These are phyloP conservation scores for Tanacetum coccineum DNA, from an alignment of 129 eudicot genomes.

Conservation along the genomic window DNA sequence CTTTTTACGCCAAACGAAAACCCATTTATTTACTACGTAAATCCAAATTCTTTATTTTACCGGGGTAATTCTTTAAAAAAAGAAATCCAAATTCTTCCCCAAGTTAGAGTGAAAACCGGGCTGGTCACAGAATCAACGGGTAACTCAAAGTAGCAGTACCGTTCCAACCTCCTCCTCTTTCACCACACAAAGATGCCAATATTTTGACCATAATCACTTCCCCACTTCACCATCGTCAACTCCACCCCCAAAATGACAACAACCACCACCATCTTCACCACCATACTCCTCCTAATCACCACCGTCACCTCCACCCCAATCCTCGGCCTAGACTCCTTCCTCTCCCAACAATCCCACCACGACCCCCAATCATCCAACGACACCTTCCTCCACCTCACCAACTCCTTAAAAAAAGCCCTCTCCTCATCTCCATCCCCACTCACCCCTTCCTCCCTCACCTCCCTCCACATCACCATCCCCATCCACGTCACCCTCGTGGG, in stretches of 20 bases:
- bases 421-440: conserved; percentile 39
- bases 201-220: background rate
- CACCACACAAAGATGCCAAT: background rate
- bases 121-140: too few relatives aligned
- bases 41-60: too few relatives aligned
- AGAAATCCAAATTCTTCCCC: too few relatives aligned
- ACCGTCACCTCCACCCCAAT: conserved; percentile 45
- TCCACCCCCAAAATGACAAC: conserved; percentile 32
- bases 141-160: too few relatives aligned
- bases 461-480: conserved; percentile 58
- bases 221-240: too few relatives aligned
- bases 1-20: too few relatives aligned
- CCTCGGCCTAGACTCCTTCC: conserved; percentile 72
- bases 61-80: too few relatives aligned
- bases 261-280: conserved; percentile 31
- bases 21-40: too few relatives aligned
- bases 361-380: conserved; percentile 88
- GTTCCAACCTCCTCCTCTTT: background rate
- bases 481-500: conserved; percentile 69
- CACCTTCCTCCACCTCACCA: conserved; percentile 62
- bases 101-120: too few relatives aligned
- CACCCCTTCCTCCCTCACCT: conserved; percentile 58
- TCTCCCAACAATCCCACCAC: conserved; percentile 49
- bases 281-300: conserved; percentile 28
- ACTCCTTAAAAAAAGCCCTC: conserved; percentile 51